Evolutionary conservation across 2,329 filamentous ascomycete genomes (phyloP), one percentile per base, ranked within the genome.

Genomic region (Graphium sp.): DNA sequence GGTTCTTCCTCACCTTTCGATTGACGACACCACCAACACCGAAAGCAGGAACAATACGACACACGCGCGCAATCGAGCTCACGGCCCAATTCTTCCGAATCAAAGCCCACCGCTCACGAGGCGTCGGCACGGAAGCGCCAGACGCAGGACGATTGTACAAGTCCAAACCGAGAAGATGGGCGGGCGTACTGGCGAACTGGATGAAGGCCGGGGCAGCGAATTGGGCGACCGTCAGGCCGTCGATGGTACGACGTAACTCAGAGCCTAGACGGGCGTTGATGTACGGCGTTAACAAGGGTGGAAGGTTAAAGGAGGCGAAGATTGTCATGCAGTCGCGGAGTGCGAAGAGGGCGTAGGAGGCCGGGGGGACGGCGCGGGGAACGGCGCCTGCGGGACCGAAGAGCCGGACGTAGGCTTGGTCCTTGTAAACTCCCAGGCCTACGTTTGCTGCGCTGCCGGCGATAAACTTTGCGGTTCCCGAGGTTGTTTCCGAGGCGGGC

Each of bases 301-400:
- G 87, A 3, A 93, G 57, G 47, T 94, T 94, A 64, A 94, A 95
- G 9, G 73, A 81, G 5, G 83, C 83, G 49, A 91, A 92, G 41
- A 93, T 84, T 29, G 85, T 93, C 35, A 92, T 56, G 52, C 76
- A 82, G 55, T 94, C 85, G 41, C 85, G 73, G 31, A 77, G 46
- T 4, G 80, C 74, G 58, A 93, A 94, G 32, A 93, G 68, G 1
- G 63, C 57, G 52, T 84, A 89, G 7, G 74, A 80, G 2, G 76
- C 59, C 18, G 71, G 52, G 0, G 80, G 74, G 1, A 92, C 76
- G 16, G 62, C 53, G 11, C 62, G 58, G 8, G 53, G 64, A 1
- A 56, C 47, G 15, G 45, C 52, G 32, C 50, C 60, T 1, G 57
- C 53, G 0, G 76, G 70, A 9, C 81, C 81, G 48, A 91, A 93